Conservation (phyloP, 2,329 filamentous ascomycete genomes). For the Pestalotiopsis sp. region DNA sequence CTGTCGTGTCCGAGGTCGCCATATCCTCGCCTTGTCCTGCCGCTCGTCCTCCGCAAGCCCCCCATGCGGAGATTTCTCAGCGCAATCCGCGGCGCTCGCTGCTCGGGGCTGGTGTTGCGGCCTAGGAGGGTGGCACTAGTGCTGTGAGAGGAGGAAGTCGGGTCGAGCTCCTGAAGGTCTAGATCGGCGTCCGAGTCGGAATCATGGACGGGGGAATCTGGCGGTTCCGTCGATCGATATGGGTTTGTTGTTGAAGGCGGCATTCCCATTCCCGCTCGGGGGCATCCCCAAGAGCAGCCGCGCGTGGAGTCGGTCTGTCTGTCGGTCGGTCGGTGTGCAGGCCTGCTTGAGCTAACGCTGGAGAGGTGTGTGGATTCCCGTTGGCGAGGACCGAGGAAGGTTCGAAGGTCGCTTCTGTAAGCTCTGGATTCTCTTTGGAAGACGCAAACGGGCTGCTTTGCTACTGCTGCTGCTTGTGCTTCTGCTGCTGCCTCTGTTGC, state of each 20-base stretch:
- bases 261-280: slow-evolving; percentile 51
- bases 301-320: background rate
- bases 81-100: slow-evolving; percentile 65
- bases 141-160: slow-evolving; percentile 44
- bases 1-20: slow-evolving; percentile 62
- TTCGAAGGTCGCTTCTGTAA: background rate
- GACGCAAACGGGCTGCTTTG: too few relatives aligned
- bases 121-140: slow-evolving; percentile 42
- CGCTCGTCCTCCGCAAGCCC: slow-evolving; percentile 59
- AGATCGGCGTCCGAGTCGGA: slow-evolving; percentile 80
- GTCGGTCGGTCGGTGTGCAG: background rate
- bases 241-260: slow-evolving; percentile 49
- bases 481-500: too few relatives aligned
- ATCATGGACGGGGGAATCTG: slow-evolving; percentile 68
- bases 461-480: too few relatives aligned
- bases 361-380: background rate
- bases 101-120: slow-evolving; percentile 52
- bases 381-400: background rate
- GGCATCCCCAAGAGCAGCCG: slow-evolving; percentile 29
- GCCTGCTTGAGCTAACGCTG: background rate
- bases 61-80: slow-evolving; percentile 72
- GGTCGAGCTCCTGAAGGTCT: slow-evolving; percentile 80
- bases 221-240: slow-evolving; percentile 60
- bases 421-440: background rate
- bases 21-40: slow-evolving; percentile 58